Percentiles rank a stretch among this genome's conserved stretches.
Evolutionary conservation across 805 yeast genomes (phyloP).

Genomic region (Wickerhamiella occidentalis): DNA sequence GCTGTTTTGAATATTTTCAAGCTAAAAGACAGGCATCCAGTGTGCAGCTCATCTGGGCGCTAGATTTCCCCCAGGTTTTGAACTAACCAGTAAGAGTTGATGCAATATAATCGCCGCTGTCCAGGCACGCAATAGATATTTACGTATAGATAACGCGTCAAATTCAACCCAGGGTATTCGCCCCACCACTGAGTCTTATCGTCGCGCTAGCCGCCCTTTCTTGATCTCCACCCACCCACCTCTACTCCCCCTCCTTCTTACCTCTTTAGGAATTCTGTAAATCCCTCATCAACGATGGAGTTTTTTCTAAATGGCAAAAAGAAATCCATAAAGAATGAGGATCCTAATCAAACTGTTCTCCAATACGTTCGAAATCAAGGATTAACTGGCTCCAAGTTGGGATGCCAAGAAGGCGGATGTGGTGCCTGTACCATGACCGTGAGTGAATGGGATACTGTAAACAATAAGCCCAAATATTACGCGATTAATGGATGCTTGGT

Average conservation of each 20-base stretch:
- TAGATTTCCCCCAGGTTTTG: too few relatives aligned
- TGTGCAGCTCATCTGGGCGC: too few relatives aligned
- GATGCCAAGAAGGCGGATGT: slow-evolving; percentile 42
- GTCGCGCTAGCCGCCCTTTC: too few relatives aligned
- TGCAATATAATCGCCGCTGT: not conserved
- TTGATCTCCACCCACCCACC: not conserved
- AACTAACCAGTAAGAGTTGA: not conserved
- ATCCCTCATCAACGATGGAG: slow-evolving; percentile 15
- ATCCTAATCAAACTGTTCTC: slow-evolving; percentile 35
- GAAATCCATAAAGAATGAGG: slow-evolving; percentile 29
- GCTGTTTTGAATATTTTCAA: too few relatives aligned
- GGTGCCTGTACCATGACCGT: slow-evolving; percentile 40
- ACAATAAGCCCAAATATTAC: slow-evolving; percentile 25
- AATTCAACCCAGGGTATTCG: not conserved
- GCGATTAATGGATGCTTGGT: slow-evolving; percentile 39
- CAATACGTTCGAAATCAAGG: slow-evolving; percentile 33
- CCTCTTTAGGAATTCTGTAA: too few relatives aligned
- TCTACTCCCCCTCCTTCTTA: too few relatives aligned
- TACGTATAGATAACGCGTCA: too few relatives aligned
- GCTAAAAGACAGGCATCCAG: too few relatives aligned
- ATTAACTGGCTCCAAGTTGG: slow-evolving; percentile 37
- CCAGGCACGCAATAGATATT: too few relatives aligned
- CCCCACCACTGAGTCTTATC: too few relatives aligned
- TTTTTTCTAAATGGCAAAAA: slow-evolving; percentile 35
- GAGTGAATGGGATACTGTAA: slow-evolving; percentile 26